Conservation (phyloP, 1,139 yeast genomes). For the Yarrowia galli region DNA sequence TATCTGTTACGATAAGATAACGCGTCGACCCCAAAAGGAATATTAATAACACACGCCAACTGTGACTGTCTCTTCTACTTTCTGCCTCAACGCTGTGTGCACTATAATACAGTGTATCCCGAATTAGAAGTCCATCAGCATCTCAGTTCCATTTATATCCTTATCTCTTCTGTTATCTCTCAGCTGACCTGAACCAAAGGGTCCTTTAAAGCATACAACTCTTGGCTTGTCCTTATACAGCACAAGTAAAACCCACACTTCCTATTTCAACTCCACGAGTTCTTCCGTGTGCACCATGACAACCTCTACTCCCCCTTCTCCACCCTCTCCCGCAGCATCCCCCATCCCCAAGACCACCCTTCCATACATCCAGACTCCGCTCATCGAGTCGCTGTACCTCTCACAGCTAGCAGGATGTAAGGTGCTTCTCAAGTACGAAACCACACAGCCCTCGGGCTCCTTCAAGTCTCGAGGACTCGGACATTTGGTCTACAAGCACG, state of each 20-base stretch:
- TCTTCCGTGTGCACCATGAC: slow-evolving; percentile 35
- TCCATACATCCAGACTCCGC: slow-evolving; percentile 46
- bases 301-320: slow-evolving; percentile 31
- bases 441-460: slow-evolving; percentile 74
- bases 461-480: slow-evolving; percentile 76
- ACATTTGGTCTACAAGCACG: slow-evolving; percentile 45
- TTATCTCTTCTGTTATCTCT: slow-evolving; percentile 28
- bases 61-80: not conserved
- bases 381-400: slow-evolving; percentile 46
- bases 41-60: slow-evolving; percentile 28
- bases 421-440: slow-evolving; percentile 66
- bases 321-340: slow-evolving; percentile 15
- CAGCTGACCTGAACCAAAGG: slow-evolving; percentile 11
- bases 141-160: slow-evolving; percentile 8
- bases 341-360: slow-evolving; percentile 31
- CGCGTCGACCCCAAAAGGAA: slow-evolving; percentile 13
- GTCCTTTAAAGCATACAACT: slow-evolving; percentile 2
- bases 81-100: slow-evolving; percentile 26
- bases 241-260: not conserved
- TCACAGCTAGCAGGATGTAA: slow-evolving; percentile 54
- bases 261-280: slow-evolving; percentile 12
- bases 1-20: slow-evolving; percentile 19
- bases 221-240: not conserved
- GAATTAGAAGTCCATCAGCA: slow-evolving; percentile 9
- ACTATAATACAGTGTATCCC: slow-evolving; percentile 9